phyloP scores from a whole-genome alignment of 192 early-diverging fungal species.

The Phlyctochytrium planicorne region DNA sequence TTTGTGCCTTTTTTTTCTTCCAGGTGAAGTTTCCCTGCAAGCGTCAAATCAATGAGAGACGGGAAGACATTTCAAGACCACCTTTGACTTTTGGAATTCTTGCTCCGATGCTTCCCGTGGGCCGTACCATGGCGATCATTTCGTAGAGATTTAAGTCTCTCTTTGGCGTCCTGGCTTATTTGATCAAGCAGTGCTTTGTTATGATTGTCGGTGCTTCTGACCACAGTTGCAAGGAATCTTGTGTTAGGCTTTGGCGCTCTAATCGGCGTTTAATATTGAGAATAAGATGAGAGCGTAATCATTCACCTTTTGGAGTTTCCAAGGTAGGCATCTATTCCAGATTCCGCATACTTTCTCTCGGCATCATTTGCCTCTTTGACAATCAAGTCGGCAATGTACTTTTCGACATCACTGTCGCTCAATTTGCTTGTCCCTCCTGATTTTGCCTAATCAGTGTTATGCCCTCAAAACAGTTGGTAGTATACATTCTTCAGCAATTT shows the following conservation, averaged over 20 bases:
- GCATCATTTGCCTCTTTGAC: neutral
- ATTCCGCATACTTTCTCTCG: neutral
- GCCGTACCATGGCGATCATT: too few relatives aligned
- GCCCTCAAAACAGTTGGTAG: neutral
- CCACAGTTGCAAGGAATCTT: slow-evolving; percentile 39
- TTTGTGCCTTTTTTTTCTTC: too few relatives aligned
- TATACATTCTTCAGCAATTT: neutral
- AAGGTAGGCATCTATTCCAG: neutral
- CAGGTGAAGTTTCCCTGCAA: too few relatives aligned
- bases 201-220: slow-evolving; percentile 41
- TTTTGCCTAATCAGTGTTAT: neutral
- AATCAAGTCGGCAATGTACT: neutral
- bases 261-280: too few relatives aligned
- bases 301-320: neutral
- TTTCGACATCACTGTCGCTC: neutral
- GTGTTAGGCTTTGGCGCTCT: slow-evolving; percentile 47
- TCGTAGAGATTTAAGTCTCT: neutral
- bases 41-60: too few relatives aligned
- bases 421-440: neutral
- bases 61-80: too few relatives aligned
- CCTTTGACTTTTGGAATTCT: too few relatives aligned
- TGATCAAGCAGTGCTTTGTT: slow-evolving; percentile 44
- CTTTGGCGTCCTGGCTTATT: slow-evolving; percentile 14
- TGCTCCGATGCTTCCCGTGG: too few relatives aligned
- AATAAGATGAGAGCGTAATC: neutral